Evolutionary conservation across 163 green algal genomes (phyloP).

Genomic region (Prototheca wickerhamii): DNA sequence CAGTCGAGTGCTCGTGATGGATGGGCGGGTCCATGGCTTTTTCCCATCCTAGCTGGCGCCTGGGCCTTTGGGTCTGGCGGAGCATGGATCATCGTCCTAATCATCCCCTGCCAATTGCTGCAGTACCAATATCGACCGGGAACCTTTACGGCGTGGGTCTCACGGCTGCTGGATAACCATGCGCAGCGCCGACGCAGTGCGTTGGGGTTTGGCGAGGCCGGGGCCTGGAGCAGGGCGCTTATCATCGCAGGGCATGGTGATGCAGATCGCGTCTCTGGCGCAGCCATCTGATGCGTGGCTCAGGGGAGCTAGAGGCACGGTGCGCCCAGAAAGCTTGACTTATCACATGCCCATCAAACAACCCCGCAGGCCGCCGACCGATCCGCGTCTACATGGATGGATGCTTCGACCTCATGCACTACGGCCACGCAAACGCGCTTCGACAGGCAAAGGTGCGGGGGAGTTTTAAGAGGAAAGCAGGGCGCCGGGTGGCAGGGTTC

Average conservation of each 20-base stretch:
- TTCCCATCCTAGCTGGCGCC: no score
- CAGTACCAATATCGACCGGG: conserved; percentile 89
- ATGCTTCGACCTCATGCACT: conserved; percentile 99
- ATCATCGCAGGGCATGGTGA: not conserved
- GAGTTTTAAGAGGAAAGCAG: not conserved
- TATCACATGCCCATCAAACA: no score
- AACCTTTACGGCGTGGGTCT: conserved; percentile 73
- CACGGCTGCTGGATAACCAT: conserved; percentile 63
- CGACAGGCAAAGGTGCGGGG: conserved; percentile 48
- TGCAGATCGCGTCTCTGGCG: not conserved
- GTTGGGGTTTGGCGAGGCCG: conserved; percentile 9
- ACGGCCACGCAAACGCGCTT: conserved; percentile 96
- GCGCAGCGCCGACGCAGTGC: conserved; percentile 67
- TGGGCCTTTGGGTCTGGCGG: no score
- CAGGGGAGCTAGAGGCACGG: no score
- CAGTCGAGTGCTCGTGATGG: no score
- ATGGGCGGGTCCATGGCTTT: no score
- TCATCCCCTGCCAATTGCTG: conserved; percentile 11
- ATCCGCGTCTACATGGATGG: conserved; percentile 97
- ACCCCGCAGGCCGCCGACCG: conserved; percentile 46
- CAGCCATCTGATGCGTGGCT: not conserved
- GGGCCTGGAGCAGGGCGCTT: not conserved
- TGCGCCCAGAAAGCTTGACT: no score
- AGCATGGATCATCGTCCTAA: no score
- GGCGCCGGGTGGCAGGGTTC: no score